Evolutionary conservation across 108 stramenopile genomes (phyloP).

Genomic region (Skeletonema marinoi): DNA sequence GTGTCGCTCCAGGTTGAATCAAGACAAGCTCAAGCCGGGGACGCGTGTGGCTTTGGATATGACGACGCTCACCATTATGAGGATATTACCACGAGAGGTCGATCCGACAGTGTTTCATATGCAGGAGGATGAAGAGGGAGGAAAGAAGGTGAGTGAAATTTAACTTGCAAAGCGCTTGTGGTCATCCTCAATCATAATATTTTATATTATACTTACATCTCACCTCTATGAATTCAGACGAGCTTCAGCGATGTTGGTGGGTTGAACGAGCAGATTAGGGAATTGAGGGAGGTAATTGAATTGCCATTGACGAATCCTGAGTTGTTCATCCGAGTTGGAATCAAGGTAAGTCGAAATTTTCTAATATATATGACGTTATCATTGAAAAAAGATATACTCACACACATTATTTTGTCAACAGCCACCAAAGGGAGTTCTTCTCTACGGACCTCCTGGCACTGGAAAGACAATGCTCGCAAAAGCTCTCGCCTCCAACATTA

Average conservation of each 20-base stretch:
- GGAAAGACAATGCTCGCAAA: conserved; percentile 95
- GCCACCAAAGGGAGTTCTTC: conserved; percentile 88
- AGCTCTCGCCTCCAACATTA: conserved; percentile 96
- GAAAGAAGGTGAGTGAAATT: conserved; percentile 47
- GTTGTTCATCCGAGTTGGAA: conserved; percentile 96
- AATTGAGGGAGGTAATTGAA: conserved; percentile 98
- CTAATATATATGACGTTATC: too few species aligned
- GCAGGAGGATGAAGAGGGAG: conserved; percentile 91
- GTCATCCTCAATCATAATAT: too few species aligned
- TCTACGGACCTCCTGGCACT: conserved; percentile 95
- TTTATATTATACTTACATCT: too few species aligned
- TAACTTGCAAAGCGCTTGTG: too few species aligned
- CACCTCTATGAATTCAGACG: too few species aligned
- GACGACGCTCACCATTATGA: conserved; percentile 99
- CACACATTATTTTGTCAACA: neutral
- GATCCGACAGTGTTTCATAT: conserved; percentile 99
- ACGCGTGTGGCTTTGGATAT: conserved; percentile 97
- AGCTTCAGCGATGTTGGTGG: conserved; percentile 97
- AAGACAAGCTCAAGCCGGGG: conserved; percentile 91
- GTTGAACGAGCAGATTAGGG: conserved; percentile 87
- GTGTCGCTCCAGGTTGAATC: conserved; percentile 90
- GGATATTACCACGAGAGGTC: conserved; percentile 95
- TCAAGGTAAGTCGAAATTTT: conserved; percentile 77
- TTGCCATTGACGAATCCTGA: conserved; percentile 99
- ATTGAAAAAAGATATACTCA: too few species aligned